Evolutionary conservation across 1,139 yeast species (phyloP), one percentile per base, ranked within the genome.

Genomic region (Saccharomycopsis hybrid): DNA sequence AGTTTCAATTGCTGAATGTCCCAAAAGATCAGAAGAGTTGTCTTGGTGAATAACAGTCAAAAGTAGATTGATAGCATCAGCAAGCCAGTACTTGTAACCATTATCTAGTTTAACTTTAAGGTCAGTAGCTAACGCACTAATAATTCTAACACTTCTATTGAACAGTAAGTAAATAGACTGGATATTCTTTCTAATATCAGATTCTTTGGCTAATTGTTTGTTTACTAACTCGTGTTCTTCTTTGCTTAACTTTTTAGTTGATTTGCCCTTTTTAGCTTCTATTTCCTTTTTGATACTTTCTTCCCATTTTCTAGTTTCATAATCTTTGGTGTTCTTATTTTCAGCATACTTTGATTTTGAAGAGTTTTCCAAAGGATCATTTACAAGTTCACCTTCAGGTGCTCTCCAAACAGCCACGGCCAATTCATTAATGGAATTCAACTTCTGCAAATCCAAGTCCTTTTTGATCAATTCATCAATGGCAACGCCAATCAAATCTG

Each of bases 271-370:
- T 63, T 82, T 82, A 51, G 73, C 71, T 1, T 84, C 82, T 51
- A 88, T 72, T 61, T 87, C 92, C 57, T 80, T 80, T 59, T 90
- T 78, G 44, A 92, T 76, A 48, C 77, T 77, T 59, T 84, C 90
- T 64, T 92, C 98, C 97, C 98, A 92, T 61, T 86, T 82, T 55
- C 78, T 72, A 13, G 89, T 85, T 59, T 86, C 95, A 61, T 86
- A 87, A 60, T 89, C 96, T 61, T 80, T 87, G 2, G 85, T 67
- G 61, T 86, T 86, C 60, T 85, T 86, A 59, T 73, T 69, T 45
- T 71, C 70, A 9, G 64, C 64, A 38, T 65, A 64, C 28, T 60
- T 61, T 46, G 71, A 70, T 43, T 67, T 67, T 48, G 67, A 68
- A 11, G 68, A 61, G 28, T 70, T 70, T 31, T 60, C 63, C 47